A percentile compares a stretch with the other conserved stretches of the same genome.
phyloP scores from a whole-genome alignment of 2,329 filamentous ascomycete genomes.

The Dactylella cylindrospora region DNA sequence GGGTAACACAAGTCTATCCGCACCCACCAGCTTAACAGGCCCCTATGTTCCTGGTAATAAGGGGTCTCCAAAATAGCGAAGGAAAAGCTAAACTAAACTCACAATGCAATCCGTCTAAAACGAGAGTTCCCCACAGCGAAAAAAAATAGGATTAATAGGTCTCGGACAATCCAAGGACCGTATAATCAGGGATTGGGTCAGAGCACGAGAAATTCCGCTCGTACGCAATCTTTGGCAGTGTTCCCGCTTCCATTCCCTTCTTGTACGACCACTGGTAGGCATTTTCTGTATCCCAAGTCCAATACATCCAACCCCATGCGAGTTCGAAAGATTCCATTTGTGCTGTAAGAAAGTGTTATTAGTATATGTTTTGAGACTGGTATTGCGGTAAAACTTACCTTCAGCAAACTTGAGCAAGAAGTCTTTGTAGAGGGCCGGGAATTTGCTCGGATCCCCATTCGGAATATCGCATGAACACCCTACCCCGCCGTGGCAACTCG shows the following conservation, averaged over 20 bases:
- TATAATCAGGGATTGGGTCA: constrained; percentile 55
- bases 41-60: too few species aligned
- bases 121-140: background rate
- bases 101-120: constrained; percentile 9
- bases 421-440: constrained; percentile 73
- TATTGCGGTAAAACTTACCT: constrained; percentile 45
- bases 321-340: constrained; percentile 95
- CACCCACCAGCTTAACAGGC: background rate
- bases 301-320: constrained; percentile 98
- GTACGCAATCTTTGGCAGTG: constrained; percentile 75
- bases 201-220: constrained; percentile 68
- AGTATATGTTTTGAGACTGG: background rate
- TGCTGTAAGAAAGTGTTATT: constrained; percentile 54
- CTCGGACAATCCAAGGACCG: constrained; percentile 52
- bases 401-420: constrained; percentile 89
- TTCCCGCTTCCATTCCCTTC: constrained; percentile 72
- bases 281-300: constrained; percentile 92
- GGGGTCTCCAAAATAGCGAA: background rate
- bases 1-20: background rate
- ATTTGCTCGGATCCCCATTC: constrained; percentile 70
- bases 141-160: constrained; percentile 51
- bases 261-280: constrained; percentile 92
- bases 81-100: constrained; percentile 1
- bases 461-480: constrained; percentile 73
- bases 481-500: constrained; percentile 68